phyloP scores from a whole-genome alignment of 176 grass and related monocot genomes.

The Panicum miliaceum region DNA sequence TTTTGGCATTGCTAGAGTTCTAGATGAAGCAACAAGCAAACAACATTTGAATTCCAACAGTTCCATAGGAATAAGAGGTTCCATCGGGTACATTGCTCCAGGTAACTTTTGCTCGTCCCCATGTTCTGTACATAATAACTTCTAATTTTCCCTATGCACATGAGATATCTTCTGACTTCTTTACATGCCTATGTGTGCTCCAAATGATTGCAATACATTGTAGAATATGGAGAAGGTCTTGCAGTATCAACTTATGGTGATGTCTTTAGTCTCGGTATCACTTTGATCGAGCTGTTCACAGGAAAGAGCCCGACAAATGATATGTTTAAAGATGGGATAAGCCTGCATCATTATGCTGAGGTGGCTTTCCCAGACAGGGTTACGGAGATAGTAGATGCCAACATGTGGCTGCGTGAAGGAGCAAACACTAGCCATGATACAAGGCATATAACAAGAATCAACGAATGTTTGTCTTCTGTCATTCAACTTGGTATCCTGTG shows the following conservation, averaged over 20 bases:
- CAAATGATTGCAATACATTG: neutral
- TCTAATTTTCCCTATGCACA: no score
- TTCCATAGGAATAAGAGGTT: slow-evolving; percentile 49
- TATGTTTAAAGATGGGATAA: slow-evolving; percentile 25
- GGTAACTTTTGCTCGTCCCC: slow-evolving; percentile 26
- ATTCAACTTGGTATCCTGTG: slow-evolving; percentile 35
- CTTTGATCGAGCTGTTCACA: slow-evolving; percentile 18
- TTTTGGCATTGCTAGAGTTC: slow-evolving; percentile 52
- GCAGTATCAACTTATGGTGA: neutral
- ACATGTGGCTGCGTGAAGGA: slow-evolving; percentile 6
- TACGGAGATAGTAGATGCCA: neutral
- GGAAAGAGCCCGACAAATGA: slow-evolving; percentile 8
- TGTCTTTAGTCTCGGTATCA: slow-evolving; percentile 6
- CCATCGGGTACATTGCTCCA: slow-evolving; percentile 61
- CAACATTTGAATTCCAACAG: neutral
- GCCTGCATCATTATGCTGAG: neutral
- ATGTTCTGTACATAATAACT: no score
- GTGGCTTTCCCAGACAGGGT: neutral
- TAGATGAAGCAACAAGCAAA: slow-evolving; percentile 19
- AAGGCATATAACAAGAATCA: neutral
- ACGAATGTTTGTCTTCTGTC: neutral
- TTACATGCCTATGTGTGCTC: neutral
- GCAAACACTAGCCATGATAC: slow-evolving; percentile 1
- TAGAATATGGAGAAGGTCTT: slow-evolving; percentile 11
- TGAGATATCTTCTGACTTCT: neutral